Conservation (phyloP, 768 basidiomycete genomes). For the Daedaleopsis nitida region DNA sequence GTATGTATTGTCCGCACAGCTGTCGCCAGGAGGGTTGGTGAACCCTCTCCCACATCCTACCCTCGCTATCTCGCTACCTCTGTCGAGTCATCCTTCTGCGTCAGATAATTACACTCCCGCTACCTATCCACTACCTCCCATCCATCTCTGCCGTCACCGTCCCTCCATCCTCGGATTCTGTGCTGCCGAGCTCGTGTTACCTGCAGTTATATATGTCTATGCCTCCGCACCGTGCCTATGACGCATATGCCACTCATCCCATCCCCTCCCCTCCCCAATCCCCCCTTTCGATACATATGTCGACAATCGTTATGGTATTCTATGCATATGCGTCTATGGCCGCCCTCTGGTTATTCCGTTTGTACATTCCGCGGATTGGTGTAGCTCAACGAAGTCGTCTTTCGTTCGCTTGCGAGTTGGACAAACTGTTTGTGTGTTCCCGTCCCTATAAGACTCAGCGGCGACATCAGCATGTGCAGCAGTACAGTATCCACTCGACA, state of each 20-base stretch:
- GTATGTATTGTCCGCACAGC: neutral
- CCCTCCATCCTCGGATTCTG: neutral
- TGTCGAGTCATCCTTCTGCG: neutral
- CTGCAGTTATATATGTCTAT: neutral
- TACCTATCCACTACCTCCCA: neutral
- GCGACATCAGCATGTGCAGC: neutral
- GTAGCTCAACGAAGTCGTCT: too few species aligned
- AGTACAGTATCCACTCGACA: too few species aligned
- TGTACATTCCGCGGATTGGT: neutral
- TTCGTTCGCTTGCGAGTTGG: too few species aligned
- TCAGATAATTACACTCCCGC: neutral
- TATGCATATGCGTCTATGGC: slow-evolving; percentile 1
- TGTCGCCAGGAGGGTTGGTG: neutral
- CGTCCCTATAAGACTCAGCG: neutral
- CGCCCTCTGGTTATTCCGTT: neutral
- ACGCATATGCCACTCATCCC: neutral
- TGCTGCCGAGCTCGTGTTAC: neutral
- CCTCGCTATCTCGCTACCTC: neutral
- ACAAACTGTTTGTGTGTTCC: neutral
- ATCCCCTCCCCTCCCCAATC: neutral
- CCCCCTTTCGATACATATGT: neutral
- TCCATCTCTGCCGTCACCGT: neutral
- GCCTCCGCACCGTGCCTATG: neutral
- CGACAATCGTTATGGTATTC: neutral
- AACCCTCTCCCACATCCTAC: neutral